Percentiles rank a stretch among this genome's conserved stretches.
These are phyloP conservation scores for Trifolium repens DNA, from an alignment of 306 rosid species.

Conservation along the genomic window DNA sequence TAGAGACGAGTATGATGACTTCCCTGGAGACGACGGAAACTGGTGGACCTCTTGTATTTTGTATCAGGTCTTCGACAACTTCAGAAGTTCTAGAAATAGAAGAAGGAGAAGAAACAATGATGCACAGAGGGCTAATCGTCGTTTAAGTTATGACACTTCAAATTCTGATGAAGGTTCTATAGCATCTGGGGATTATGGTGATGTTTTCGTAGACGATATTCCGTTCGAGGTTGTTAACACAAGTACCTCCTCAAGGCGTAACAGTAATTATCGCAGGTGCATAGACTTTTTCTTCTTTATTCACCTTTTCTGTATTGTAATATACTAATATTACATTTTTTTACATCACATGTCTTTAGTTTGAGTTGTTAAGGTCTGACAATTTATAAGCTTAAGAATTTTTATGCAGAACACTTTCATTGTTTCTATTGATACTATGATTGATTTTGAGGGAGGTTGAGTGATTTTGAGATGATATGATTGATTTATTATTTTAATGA, in stretches of 20 bases:
- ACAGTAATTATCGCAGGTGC: slow-evolving; percentile 76
- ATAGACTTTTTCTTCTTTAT: slow-evolving; percentile 26
- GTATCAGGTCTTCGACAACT: slow-evolving; percentile 87
- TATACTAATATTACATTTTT: background rate
- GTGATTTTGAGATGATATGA: background rate
- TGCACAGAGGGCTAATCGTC: slow-evolving; percentile 70
- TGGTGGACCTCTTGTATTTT: slow-evolving; percentile 99
- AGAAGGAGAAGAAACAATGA: slow-evolving; percentile 76
- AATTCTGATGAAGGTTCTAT: slow-evolving; percentile 88
- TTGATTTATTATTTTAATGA: slow-evolving; percentile 19
- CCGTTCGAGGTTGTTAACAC: slow-evolving; percentile 74
- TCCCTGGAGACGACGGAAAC: slow-evolving; percentile 80
- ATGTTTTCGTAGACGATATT: slow-evolving; percentile 69
- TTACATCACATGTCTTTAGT: slow-evolving; percentile 12
- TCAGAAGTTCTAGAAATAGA: slow-evolving; percentile 86
- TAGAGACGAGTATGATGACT: slow-evolving; percentile 87
- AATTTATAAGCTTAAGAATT: background rate
- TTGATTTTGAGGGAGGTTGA: background rate
- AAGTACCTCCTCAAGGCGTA: slow-evolving; percentile 62
- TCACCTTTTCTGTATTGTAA: slow-evolving; percentile 7
- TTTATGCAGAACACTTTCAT: background rate
- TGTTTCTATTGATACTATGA: slow-evolving; percentile 5
- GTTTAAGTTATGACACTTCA: slow-evolving; percentile 75
- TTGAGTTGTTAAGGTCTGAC: slow-evolving; percentile 1
- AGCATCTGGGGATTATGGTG: slow-evolving; percentile 71